Conservation (phyloP, 2,329 filamentous ascomycete genomes). For the Beauveria medogensis region DNA sequence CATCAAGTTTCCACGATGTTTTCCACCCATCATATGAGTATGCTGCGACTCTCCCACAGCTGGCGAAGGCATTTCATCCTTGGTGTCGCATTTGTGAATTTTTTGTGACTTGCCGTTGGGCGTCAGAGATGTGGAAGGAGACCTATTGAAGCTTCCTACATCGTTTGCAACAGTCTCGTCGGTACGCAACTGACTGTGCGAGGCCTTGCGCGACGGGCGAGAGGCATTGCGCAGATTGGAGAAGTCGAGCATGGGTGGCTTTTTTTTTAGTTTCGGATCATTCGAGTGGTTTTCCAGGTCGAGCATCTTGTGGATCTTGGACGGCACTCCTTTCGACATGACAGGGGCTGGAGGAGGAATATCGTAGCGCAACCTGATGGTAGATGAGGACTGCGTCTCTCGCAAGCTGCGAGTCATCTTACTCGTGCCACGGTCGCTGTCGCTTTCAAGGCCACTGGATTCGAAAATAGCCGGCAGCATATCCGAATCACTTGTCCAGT, state of each 20-base stretch:
- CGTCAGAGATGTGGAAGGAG: conserved; percentile 35
- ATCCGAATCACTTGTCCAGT: conserved; percentile 41
- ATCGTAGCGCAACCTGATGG: conserved; percentile 50
- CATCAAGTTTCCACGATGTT: conserved; percentile 19
- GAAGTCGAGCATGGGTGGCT: conserved; percentile 42
- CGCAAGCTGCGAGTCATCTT: conserved; percentile 36
- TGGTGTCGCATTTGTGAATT: conserved; percentile 28
- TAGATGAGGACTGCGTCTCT: conserved; percentile 45
- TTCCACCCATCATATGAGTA: conserved; percentile 20
- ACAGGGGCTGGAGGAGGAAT: conserved; percentile 50
- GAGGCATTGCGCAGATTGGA: conserved; percentile 32
- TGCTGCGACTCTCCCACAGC: conserved; percentile 16
- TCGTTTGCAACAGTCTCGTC: conserved; percentile 24
- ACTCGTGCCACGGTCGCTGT: conserved; percentile 19
- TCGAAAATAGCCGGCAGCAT: conserved; percentile 29
- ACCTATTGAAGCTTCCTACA: conserved; percentile 30
- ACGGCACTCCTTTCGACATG: conserved; percentile 47
- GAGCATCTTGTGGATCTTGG: conserved; percentile 38
- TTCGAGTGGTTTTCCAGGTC: conserved; percentile 32
- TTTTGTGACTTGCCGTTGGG: conserved; percentile 20
- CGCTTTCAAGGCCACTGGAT: conserved; percentile 16
- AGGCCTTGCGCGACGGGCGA: conserved; percentile 21
- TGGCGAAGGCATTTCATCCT: conserved; percentile 25
- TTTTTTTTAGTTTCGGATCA: conserved; percentile 27
- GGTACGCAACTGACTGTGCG: conserved; percentile 23